Percentiles rank a stretch among this genome's conserved stretches.
Conservation (phyloP, 768 basidiomycete genomes). For the Termitomyces sp. region DNA sequence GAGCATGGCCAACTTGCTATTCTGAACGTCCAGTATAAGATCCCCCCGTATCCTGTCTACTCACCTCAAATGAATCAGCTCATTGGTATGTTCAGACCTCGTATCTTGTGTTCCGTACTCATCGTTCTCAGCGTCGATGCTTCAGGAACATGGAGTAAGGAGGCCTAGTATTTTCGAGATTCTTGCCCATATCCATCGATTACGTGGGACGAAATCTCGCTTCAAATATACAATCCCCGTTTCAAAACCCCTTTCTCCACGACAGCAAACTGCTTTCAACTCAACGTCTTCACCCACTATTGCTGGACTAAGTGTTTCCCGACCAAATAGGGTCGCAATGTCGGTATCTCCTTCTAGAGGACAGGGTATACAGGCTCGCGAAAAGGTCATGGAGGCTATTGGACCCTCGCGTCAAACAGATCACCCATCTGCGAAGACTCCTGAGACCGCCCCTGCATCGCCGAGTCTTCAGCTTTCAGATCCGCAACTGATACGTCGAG, state of each 20-base stretch:
- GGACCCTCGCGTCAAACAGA: constrained; percentile 76
- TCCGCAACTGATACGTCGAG: constrained; percentile 11
- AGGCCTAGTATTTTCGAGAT: constrained; percentile 88
- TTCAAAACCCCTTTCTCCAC: constrained; percentile 44
- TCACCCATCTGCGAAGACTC: constrained; percentile 30
- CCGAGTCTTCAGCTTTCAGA: constrained; percentile 28
- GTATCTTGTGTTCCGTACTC: constrained; percentile 2
- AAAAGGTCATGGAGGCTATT: constrained; percentile 76
- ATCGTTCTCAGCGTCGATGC: constrained; percentile 70
- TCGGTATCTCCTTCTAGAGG: constrained; percentile 30
- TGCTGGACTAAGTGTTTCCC: constrained; percentile 26
- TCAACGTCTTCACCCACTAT: constrained; percentile 15
- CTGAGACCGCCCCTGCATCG: constrained; percentile 26
- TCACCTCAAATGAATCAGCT: constrained; percentile 78
- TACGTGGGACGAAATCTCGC: constrained; percentile 83
- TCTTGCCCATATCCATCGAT: constrained; percentile 74
- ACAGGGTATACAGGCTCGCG: constrained; percentile 65
- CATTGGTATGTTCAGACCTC: constrained; percentile 56
- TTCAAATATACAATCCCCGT: constrained; percentile 63
- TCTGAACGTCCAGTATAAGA: constrained; percentile 92
- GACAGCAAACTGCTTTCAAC: constrained; percentile 26
- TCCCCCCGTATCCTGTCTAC: constrained; percentile 85
- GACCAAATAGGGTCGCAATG: constrained; percentile 16
- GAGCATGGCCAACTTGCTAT: constrained; percentile 97
- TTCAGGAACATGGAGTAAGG: constrained; percentile 84